A percentile compares a stretch with the other conserved stretches of the same genome.
Conservation (phyloP, 169 alveolate genomes). For the Eimeria sp. region DNA sequence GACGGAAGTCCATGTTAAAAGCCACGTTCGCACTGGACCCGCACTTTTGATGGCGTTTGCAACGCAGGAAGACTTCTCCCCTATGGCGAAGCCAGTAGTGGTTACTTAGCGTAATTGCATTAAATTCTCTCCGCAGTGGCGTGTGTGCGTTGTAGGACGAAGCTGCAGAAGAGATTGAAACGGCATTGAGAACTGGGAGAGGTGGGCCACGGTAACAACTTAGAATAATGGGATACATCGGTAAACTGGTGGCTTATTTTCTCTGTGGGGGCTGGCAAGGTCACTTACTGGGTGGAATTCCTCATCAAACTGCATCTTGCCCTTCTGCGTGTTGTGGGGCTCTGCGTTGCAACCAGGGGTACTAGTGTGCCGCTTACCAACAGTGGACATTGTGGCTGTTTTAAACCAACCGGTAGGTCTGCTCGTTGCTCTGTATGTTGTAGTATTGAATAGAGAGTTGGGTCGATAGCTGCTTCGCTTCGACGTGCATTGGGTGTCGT, state of each 20-base stretch:
- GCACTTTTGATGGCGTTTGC: background rate
- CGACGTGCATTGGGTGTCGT: background rate
- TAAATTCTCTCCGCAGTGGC: background rate
- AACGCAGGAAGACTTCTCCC: background rate
- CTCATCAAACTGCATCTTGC: background rate
- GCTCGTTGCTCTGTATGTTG: background rate
- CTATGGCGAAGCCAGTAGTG: background rate
- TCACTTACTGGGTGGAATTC: background rate
- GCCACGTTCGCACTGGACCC: background rate
- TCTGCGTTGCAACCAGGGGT: conserved; percentile 38
- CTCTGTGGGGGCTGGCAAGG: background rate
- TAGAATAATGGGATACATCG: background rate
- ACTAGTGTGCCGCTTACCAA: background rate
- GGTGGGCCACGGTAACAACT: background rate
- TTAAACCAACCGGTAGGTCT: conserved; percentile 15
- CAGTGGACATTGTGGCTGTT: background rate
- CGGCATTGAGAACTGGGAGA: conserved; percentile 7
- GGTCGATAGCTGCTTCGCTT: background rate
- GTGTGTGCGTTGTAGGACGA: background rate
- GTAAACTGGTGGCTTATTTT: background rate
- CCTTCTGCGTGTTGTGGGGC: background rate
- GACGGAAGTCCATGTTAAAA: background rate
- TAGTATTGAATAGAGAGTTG: background rate
- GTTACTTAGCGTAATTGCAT: background rate
- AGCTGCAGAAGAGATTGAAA: conserved; percentile 35